Base-by-base conservation (phyloP, 106 monocot species). In the Acanthochlamys bracteata region DNA sequence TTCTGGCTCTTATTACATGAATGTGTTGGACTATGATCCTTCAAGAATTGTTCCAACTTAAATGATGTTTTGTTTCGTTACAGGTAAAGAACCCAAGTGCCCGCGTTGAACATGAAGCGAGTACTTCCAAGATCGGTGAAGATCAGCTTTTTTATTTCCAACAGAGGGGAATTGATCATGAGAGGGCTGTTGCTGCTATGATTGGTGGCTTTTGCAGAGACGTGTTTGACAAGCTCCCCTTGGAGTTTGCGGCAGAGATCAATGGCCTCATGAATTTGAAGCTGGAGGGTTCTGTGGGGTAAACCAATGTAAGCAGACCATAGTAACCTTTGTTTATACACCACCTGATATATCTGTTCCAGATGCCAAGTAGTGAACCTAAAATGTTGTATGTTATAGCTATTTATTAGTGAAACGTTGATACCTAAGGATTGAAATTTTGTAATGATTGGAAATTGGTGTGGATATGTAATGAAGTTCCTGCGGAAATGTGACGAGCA, bases 151-250 rank as follows among this genome's bases (percentile, higher is more conserved):
- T 79, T 64, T 79, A 79, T 39, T 79, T 79, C 54, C 79, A 79
- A 47, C 79, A 79, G 26, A 63, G 79, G 41, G 79, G 79, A 60
- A 84, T 89, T 19, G 84, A 79, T 60, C 81, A 89, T 39, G 84
- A 89, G 66, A 78, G 76, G 65, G 89, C 89, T 20, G 84, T 89
- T 22, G 84, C 89, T 0, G 76, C 78, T 4, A 89, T 89, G 89
- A 79, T 89, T 20, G 79, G 84, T 23, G 89, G 84, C 1, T 89
- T 89, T 71, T 89, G 89, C 71, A 75, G 83, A 21, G 89, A 82
- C 57, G 84, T 89, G 16, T 89, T 89, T n/a, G 82, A 89, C 65
- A 70, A 89, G 71, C 80, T 89, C 24, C 84, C 89, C 4, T 56
- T 82, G 3, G 89, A 89, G 55, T 89, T 84, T 55, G 89, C 89